Evolutionary conservation across 1,139 yeast genomes (phyloP).

Genomic region (Meyerozyma guilliermondii): DNA sequence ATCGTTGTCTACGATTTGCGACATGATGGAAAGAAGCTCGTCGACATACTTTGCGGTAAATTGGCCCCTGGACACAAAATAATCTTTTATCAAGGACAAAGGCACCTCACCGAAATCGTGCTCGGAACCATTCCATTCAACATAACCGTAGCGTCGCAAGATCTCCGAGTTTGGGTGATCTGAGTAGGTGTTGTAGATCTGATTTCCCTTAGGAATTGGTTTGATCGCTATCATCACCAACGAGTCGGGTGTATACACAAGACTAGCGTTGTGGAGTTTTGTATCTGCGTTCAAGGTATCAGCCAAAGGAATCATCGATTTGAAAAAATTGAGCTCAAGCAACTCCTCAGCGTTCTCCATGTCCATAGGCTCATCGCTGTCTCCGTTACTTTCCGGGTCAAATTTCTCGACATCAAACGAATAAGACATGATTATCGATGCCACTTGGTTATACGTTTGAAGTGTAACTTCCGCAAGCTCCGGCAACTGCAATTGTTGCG

Average conservation of each 20-base stretch:
- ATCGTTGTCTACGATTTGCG: constrained; percentile 28
- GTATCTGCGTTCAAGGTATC: constrained; percentile 89
- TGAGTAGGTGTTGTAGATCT: constrained; percentile 84
- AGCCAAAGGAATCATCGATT: constrained; percentile 91
- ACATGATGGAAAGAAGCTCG: constrained; percentile 24
- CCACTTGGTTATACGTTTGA: constrained; percentile 64
- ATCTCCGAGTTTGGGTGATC: constrained; percentile 87
- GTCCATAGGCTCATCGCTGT: constrained; percentile 15
- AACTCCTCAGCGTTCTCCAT: constrained; percentile 23
- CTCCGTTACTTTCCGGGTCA: constrained; percentile 14
- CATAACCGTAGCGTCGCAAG: constrained; percentile 86
- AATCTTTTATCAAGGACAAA: constrained; percentile 30
- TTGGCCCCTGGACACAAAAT: constrained; percentile 17
- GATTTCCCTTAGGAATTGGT: constrained; percentile 59
- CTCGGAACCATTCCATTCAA: constrained; percentile 69
- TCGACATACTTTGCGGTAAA: constrained; percentile 16
- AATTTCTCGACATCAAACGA: constrained; percentile 32
- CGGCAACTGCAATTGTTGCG: constrained; percentile 17
- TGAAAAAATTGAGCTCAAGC: constrained; percentile 44
- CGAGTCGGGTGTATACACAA: constrained; percentile 40
- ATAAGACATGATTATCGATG: constrained; percentile 50
- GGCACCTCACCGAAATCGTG: constrained; percentile 80
- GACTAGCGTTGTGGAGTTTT: constrained; percentile 67
- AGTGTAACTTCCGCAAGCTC: constrained; percentile 31
- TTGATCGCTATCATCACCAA: constrained; percentile 70